Conservation (phyloP, 2,329 filamentous ascomycete species). For the Tolypocladium endophyticum region DNA sequence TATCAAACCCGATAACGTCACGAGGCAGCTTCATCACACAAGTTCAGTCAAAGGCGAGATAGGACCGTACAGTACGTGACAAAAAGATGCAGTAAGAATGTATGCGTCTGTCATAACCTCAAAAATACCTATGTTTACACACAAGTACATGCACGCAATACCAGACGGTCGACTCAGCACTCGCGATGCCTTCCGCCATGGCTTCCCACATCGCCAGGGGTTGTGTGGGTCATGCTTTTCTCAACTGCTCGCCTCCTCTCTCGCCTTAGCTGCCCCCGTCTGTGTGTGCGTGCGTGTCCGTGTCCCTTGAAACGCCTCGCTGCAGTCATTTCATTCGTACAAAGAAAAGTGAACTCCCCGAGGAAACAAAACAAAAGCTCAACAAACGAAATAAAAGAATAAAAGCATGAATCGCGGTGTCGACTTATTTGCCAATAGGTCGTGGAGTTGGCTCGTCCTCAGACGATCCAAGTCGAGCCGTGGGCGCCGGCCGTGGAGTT, state of each 20-base stretch:
- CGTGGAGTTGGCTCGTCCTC: conserved; percentile 31
- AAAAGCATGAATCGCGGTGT: background rate
- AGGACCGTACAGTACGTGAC: too few relatives aligned
- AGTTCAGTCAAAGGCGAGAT: background rate
- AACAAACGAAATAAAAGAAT: conserved; percentile 3
- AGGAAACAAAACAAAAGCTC: conserved; percentile 5
- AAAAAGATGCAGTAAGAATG: background rate
- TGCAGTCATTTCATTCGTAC: conserved; percentile 10
- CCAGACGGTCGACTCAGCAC: background rate
- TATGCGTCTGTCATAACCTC: background rate
- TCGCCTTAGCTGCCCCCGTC: background rate
- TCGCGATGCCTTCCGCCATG: background rate
- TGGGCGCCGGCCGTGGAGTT: conserved; percentile 29
- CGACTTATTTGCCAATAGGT: conserved; percentile 14
- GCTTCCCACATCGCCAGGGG: background rate
- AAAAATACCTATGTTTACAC: background rate
- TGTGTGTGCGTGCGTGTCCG: background rate
- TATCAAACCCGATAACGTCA: too few relatives aligned
- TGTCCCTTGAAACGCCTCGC: conserved; percentile 10
- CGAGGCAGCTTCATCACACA: background rate
- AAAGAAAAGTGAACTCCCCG: background rate
- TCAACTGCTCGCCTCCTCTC: background rate
- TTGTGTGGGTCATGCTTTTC: background rate
- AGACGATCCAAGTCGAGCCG: background rate
- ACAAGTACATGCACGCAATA: background rate